Evolutionary conservation across 345 rosid genomes (phyloP), one percentile per base, ranked within the genome.

Genomic region (Salix brachista): DNA sequence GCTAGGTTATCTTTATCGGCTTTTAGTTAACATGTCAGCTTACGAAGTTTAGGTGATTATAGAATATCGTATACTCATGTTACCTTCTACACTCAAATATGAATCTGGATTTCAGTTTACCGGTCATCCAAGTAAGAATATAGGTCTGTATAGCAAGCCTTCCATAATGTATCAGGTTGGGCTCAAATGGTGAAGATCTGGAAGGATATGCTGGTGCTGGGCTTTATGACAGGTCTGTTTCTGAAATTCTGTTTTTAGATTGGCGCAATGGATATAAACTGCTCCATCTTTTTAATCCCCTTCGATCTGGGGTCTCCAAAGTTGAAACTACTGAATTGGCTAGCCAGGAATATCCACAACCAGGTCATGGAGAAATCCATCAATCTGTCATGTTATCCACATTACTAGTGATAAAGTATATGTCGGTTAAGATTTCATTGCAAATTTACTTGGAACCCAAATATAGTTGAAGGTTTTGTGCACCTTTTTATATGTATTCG

Each of bases 141-240:
- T 65, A 28, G 87, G 85, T 2, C 65, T 86, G 34, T 82, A 62
- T 37, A 64, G 78, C 61, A 84, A 52, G 77, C 86, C 70, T 9
- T 82, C 87, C 26, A 67, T 82, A 1, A 86, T 86, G 48, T 84
- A 36, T 86, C 69, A 78, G 87, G 56, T 84, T 87, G 23, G 85
- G 84, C 74, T 86, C 89, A 39, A 86, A 82, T 69, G 87, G 86
- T 2, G 87, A 86, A 78, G 89, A 86, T 72, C 84, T 82, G 4
- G 81, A 82, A 75, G 86, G 85, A 3, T 82, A 80, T 82, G 89
- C 89, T 0, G 86, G 89, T 3, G 89, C 89, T 17, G 87, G 87
- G 60, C 86, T 86, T 23, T 86, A 82, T 44, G 87, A 84, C 81
- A 80, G 89, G 86, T 84, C 18, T 46, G 83, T 65, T 80, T 54